phyloP scores from a whole-genome alignment of 768 basidiomycete species.

The Pisolithus tinctorius region DNA sequence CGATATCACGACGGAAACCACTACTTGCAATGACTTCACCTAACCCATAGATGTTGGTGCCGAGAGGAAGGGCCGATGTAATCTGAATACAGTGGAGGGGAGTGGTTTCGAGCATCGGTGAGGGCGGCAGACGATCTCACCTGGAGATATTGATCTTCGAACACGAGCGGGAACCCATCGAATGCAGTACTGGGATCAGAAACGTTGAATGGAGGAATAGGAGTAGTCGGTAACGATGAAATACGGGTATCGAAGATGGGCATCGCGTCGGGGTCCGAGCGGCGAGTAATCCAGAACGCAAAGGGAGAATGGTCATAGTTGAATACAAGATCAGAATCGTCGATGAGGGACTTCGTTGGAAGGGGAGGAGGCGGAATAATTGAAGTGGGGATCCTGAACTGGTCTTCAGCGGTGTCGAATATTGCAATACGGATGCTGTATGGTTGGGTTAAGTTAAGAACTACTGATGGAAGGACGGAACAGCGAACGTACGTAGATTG shows the following conservation, averaged over 20 bases:
- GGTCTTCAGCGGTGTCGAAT: slow-evolving; percentile 50
- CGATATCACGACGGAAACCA: slow-evolving; percentile 59
- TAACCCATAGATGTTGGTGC: slow-evolving; percentile 72
- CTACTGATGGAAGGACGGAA: background rate
- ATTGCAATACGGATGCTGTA: slow-evolving; percentile 64
- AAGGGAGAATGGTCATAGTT: slow-evolving; percentile 60
- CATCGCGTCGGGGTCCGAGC: slow-evolving; percentile 39
- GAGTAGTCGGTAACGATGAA: slow-evolving; percentile 47
- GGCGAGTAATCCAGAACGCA: slow-evolving; percentile 68
- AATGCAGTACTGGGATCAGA: slow-evolving; percentile 49
- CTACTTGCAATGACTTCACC: slow-evolving; percentile 68
- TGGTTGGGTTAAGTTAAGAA: background rate
- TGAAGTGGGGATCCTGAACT: slow-evolving; percentile 61
- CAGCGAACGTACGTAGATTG: slow-evolving; percentile 34
- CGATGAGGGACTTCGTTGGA: slow-evolving; percentile 27
- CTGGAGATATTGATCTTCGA: slow-evolving; percentile 78
- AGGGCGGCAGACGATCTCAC: slow-evolving; percentile 20
- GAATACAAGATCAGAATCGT: slow-evolving; percentile 59
- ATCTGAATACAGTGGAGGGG: slow-evolving; percentile 30
- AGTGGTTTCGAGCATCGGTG: background rate
- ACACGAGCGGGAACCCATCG: slow-evolving; percentile 62
- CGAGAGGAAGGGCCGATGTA: slow-evolving; percentile 55
- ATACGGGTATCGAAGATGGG: slow-evolving; percentile 63
- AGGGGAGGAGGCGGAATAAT: slow-evolving; percentile 37
- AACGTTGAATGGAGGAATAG: slow-evolving; percentile 34